A percentile compares a stretch with the other conserved stretches of the same genome.
These are phyloP conservation scores for Macrocystidia cucumis DNA, from an alignment of 1,284 basidiomycete genomes.

Conservation along the genomic window DNA sequence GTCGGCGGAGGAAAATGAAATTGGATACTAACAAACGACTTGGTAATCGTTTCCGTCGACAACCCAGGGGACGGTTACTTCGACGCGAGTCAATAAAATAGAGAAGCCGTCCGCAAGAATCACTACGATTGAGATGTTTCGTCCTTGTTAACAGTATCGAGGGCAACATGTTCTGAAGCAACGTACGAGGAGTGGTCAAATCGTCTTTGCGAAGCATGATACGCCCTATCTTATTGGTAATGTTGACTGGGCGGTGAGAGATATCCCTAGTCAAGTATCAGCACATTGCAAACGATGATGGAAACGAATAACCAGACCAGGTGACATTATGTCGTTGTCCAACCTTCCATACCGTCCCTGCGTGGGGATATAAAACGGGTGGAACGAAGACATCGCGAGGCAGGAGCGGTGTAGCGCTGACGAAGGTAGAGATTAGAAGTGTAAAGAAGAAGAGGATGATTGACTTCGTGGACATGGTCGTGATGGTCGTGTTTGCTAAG, in stretches of 20 bases:
- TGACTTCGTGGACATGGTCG: too few species aligned
- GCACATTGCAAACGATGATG: slow-evolving; percentile 7
- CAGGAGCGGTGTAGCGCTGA: slow-evolving; percentile 13
- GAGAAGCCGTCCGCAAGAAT: slow-evolving; percentile 29
- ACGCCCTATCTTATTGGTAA: slow-evolving; percentile 33
- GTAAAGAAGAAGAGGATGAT: slow-evolving; percentile 19
- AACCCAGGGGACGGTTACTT: slow-evolving; percentile 31
- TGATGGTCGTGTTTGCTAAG: too few species aligned
- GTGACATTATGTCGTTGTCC: slow-evolving; percentile 30
- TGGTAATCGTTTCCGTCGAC: slow-evolving; percentile 30
- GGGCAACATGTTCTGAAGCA: background rate
- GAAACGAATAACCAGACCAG: slow-evolving; percentile 21
- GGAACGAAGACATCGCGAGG: slow-evolving; percentile 36
- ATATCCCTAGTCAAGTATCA: slow-evolving; percentile 24
- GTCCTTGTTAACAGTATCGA: slow-evolving; percentile 10
- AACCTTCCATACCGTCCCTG: slow-evolving; percentile 31
- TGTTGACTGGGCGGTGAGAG: slow-evolving; percentile 27
- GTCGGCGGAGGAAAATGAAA: slow-evolving; percentile 4
- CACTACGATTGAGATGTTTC: slow-evolving; percentile 7
- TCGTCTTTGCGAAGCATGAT: slow-evolving; percentile 31
- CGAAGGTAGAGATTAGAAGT: slow-evolving; percentile 19
- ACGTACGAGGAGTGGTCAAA: slow-evolving; percentile 14
- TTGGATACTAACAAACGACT: slow-evolving; percentile 31
- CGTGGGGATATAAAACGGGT: slow-evolving; percentile 29
- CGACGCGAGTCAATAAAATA: slow-evolving; percentile 27